Evolutionary conservation across 2,329 filamentous ascomycete species (phyloP).

Genomic region (Chaetomium sp.): DNA sequence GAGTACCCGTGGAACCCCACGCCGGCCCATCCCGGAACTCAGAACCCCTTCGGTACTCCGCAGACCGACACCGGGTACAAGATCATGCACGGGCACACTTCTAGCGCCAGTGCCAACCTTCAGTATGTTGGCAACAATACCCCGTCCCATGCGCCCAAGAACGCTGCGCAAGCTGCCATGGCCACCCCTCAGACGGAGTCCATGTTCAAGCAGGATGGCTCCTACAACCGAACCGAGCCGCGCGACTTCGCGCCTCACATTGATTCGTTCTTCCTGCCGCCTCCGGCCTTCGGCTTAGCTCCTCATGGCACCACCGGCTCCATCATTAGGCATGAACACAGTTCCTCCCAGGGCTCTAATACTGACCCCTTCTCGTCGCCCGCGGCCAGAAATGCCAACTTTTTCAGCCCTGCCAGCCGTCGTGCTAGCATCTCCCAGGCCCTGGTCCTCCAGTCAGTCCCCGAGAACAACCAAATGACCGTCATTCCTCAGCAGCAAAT

Average conservation of each 20-base stretch:
- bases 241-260: conserved; percentile 36
- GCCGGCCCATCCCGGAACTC: neutral
- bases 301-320: neutral
- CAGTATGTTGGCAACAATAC: neutral
- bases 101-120: neutral
- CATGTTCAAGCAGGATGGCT: neutral
- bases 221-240: conserved; percentile 32
- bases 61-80: neutral
- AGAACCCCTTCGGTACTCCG: neutral
- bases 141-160: conserved; percentile 7
- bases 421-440: neutral
- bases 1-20: neutral
- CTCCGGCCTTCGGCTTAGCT: conserved; percentile 21
- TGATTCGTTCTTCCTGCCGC: conserved; percentile 30
- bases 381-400: neutral
- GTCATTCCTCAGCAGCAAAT: neutral
- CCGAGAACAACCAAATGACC: conserved; percentile 7
- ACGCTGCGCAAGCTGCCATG: neutral
- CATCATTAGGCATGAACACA: neutral
- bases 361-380: conserved; percentile 14
- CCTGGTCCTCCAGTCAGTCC: conserved; percentile 5
- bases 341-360: neutral
- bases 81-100: too few relatives aligned
- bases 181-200: neutral
- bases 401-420: too few relatives aligned